These are phyloP conservation scores for Parafenestella ontariensis DNA, from an alignment of 2,329 filamentous ascomycete genomes.

Conservation along the genomic window DNA sequence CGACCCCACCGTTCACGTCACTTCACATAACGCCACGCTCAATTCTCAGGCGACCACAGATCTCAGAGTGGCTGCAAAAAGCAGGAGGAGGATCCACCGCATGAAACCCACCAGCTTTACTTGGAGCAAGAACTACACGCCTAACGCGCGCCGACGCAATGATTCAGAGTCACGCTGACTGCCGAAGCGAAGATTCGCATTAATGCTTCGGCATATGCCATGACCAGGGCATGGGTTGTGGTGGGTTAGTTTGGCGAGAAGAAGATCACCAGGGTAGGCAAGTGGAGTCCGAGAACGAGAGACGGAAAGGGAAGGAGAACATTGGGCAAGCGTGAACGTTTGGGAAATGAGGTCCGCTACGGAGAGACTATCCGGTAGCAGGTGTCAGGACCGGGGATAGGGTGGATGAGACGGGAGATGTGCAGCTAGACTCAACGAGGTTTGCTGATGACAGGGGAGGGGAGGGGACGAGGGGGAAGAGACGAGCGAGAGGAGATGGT, in stretches of 20 bases:
- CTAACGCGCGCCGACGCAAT: not conserved
- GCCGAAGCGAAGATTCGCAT: constrained; percentile 5
- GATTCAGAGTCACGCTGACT: not conserved
- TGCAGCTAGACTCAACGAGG: constrained; percentile 3
- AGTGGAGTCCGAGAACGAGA: not conserved
- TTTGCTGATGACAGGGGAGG: too few species aligned
- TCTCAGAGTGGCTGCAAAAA: not conserved
- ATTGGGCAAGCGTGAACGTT: constrained; percentile 12
- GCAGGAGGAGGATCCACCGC: not conserved
- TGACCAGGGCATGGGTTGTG: not conserved
- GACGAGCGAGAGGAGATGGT: too few species aligned
- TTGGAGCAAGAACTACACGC: too few species aligned
- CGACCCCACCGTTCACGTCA: not conserved
- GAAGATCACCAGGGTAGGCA: not conserved
- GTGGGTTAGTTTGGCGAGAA: not conserved
- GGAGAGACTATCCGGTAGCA: not conserved
- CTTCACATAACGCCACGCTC: not conserved
- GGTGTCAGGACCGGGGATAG: not conserved
- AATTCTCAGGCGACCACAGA: not conserved
- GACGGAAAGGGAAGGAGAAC: not conserved
- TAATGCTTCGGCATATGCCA: constrained; percentile 5
- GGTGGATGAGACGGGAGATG: constrained; percentile 19
- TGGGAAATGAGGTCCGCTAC: constrained; percentile 16
- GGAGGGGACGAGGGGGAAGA: not conserved
- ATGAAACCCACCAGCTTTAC: not conserved